phyloP scores from a whole-genome alignment of 345 rosid genomes.

The Ceriops tagal region DNA sequence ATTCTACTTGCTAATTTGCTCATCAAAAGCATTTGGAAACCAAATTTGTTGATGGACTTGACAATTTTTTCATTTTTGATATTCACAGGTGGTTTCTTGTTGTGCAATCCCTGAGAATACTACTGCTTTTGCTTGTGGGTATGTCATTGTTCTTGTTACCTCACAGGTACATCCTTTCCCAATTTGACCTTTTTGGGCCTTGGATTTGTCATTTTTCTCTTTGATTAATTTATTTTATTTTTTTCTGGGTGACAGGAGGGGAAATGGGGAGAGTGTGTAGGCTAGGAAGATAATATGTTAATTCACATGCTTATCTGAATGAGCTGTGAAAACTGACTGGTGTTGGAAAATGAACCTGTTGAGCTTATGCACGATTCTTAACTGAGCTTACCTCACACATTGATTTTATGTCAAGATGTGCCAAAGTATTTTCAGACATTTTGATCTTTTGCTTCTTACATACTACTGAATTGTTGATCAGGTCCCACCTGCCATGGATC shows the following conservation, averaged over 20 bases:
- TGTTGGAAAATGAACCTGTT: no score
- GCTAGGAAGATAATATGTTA: not conserved
- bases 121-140: conserved; percentile 63
- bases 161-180: conserved; percentile 53
- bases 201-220: not conserved
- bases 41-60: conserved; percentile 2
- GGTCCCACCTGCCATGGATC: conserved; percentile 78
- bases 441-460: not conserved
- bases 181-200: not conserved
- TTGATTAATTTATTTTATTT: no score
- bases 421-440: no score
- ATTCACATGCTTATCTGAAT: no score
- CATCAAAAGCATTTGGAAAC: not conserved
- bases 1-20: not conserved
- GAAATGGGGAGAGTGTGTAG: not conserved
- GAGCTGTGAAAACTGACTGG: no score
- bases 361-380: no score
- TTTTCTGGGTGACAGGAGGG: not conserved
- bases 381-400: no score
- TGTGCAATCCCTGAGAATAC: conserved; percentile 56
- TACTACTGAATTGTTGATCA: conserved; percentile 27
- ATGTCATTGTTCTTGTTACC: conserved; percentile 65
- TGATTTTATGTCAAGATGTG: not conserved
- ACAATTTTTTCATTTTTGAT: conserved; percentile 5
- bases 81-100: conserved; percentile 58